Evolutionary conservation across 345 rosid genomes (phyloP).

Genomic region (Eucalyptus decipiens): DNA sequence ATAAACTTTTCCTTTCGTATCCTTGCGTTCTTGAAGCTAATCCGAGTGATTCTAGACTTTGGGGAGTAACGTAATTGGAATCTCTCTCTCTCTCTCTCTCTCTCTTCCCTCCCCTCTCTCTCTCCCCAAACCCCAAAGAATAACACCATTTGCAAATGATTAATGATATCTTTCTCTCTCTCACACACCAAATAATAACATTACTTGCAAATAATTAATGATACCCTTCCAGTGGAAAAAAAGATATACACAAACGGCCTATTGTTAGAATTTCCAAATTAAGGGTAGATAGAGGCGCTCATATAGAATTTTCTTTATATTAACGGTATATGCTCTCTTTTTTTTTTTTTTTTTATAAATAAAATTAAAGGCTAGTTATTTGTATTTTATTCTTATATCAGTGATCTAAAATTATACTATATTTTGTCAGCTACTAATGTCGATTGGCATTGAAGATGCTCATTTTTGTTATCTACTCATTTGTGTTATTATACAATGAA

Average conservation of each 20-base stretch:
- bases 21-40: background rate
- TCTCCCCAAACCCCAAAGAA: background rate
- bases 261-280: background rate
- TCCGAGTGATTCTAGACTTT: no score
- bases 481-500: background rate
- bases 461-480: background rate
- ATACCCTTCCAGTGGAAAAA: background rate
- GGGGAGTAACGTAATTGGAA: no score
- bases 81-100: background rate
- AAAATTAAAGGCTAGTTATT: background rate
- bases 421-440: background rate
- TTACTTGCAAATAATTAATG: background rate
- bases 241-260: background rate
- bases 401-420: background rate
- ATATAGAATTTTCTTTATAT: background rate
- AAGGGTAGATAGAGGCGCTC: background rate
- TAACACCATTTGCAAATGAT: background rate
- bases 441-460: background rate
- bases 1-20: background rate
- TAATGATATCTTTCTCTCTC: background rate
- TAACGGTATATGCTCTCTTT: background rate
- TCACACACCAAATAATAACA: background rate
- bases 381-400: background rate
- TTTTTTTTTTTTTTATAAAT: no score
- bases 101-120: background rate